Percentiles rank a stretch among this genome's conserved stretches.
phyloP scores from a whole-genome alignment of 2,329 filamentous ascomycete genomes.

The Bipolaris bicolor region DNA sequence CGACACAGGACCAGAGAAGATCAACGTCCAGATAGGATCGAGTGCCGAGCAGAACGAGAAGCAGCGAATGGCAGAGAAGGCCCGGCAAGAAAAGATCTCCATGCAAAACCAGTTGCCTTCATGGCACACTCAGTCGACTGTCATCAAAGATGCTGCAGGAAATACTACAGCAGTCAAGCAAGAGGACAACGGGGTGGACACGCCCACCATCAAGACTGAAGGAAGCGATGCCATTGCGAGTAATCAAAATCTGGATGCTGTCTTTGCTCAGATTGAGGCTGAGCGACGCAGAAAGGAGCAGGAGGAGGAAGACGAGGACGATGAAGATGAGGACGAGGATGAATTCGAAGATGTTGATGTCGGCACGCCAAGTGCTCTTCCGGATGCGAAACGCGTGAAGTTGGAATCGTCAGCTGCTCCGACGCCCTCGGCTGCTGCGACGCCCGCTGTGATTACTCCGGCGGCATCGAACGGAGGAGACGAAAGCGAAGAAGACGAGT shows the following conservation, averaged over 20 bases:
- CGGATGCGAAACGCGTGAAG: conserved; percentile 66
- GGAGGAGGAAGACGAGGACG: conserved; percentile 50
- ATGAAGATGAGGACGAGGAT: conserved; percentile 13
- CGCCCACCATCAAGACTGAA: conserved; percentile 48
- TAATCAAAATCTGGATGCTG: conserved; percentile 66
- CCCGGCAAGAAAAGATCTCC: conserved; percentile 69
- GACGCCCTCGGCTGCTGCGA: conserved; percentile 39
- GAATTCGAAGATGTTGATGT: conserved; percentile 45
- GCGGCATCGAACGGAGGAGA: conserved; percentile 54
- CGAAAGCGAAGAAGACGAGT: conserved; percentile 56
- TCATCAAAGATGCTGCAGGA: conserved; percentile 59
- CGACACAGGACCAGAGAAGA: conserved; percentile 69
- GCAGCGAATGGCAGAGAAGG: conserved; percentile 68
- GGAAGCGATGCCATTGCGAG: conserved; percentile 59
- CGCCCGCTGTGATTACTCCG: conserved; percentile 46
- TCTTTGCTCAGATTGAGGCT: conserved; percentile 70
- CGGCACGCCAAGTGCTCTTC: conserved; percentile 35
- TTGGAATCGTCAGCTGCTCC: conserved; percentile 57
- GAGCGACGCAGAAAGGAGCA: conserved; percentile 58
- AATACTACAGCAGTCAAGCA: conserved; percentile 42
- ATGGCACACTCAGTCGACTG: conserved; percentile 75
- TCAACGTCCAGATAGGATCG: conserved; percentile 72
- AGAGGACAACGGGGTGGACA: conserved; percentile 48
- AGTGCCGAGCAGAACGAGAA: conserved; percentile 70
- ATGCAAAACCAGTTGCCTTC: conserved; percentile 72